Evolutionary conservation across 306 rosid species (phyloP).

Genomic region (Corylus avellana): DNA sequence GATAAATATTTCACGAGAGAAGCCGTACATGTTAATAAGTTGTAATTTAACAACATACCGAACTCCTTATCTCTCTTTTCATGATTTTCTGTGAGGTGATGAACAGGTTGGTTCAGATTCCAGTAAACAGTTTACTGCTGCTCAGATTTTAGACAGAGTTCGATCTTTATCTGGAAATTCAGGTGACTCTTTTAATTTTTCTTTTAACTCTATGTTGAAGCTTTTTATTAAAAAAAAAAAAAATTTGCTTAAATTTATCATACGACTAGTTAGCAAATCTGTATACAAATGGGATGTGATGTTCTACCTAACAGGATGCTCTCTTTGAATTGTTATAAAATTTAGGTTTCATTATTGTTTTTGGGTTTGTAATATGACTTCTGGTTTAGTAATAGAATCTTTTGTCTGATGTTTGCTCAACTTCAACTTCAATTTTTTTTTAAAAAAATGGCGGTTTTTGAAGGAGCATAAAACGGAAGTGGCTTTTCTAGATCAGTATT

Average conservation of each 20-base stretch:
- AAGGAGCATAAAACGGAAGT: not conserved
- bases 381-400: not conserved
- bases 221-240: not conserved
- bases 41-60: not conserved
- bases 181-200: constrained; percentile 39
- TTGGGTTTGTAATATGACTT: constrained; percentile 3
- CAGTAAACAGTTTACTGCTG: constrained; percentile 51
- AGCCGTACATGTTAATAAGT: not conserved
- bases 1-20: not conserved
- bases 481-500: not conserved
- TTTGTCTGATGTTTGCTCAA: not conserved
- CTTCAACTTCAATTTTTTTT: not conserved
- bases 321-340: not conserved
- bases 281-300: not conserved
- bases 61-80: constrained; percentile 3
- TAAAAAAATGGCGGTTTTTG: not conserved
- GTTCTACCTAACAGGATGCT: not conserved
- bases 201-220: not conserved
- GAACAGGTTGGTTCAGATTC: constrained; percentile 75
- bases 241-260: not conserved
- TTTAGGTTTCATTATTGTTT: not conserved
- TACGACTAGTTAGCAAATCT: not conserved
- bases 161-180: constrained; percentile 57
- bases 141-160: constrained; percentile 50
- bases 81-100: constrained; percentile 5